These are phyloP conservation scores for Verbascum thapsus DNA, from an alignment of 257 asterid species.

Conservation along the genomic window DNA sequence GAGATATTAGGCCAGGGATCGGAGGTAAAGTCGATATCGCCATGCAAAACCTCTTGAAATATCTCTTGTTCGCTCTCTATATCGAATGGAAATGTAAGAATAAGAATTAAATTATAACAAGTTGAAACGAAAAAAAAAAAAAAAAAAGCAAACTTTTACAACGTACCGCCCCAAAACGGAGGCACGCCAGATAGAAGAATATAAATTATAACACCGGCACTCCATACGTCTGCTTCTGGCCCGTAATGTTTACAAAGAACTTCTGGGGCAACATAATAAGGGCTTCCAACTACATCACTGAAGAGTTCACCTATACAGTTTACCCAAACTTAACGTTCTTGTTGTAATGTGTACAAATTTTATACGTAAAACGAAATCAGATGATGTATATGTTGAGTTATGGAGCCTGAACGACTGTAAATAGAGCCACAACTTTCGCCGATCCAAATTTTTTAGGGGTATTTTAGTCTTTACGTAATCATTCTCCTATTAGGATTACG, in stretches of 20 bases:
- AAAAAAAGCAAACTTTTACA: not conserved
- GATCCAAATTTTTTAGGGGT: too few relatives aligned
- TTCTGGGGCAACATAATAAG: slow-evolving; percentile 73
- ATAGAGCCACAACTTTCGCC: too few relatives aligned
- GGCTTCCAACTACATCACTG: slow-evolving; percentile 73
- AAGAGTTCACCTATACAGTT: slow-evolving; percentile 47
- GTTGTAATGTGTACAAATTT: too few relatives aligned
- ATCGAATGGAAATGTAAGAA: slow-evolving; percentile 27
- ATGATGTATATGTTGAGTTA: too few relatives aligned
- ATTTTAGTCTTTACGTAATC: too few relatives aligned
- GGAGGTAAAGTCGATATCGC: slow-evolving; percentile 55
- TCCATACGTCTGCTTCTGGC: slow-evolving; percentile 66
- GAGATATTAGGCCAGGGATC: slow-evolving; percentile 82
- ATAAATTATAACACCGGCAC: slow-evolving; percentile 72
- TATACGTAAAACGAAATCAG: too few relatives aligned
- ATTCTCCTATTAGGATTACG: too few relatives aligned
- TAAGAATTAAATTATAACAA: not conserved
- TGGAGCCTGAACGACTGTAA: too few relatives aligned
- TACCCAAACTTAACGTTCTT: not conserved
- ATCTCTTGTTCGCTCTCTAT: slow-evolving; percentile 72
- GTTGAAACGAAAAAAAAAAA: too few relatives aligned
- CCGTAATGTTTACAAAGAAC: slow-evolving; percentile 59
- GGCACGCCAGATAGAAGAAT: slow-evolving; percentile 69
- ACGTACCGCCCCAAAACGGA: slow-evolving; percentile 79
- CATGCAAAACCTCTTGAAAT: slow-evolving; percentile 64